Percentiles rank a stretch among this genome's conserved stretches.
Evolutionary conservation across 1,284 basidiomycete species (phyloP).

Genomic region (Trametes versicolor): DNA sequence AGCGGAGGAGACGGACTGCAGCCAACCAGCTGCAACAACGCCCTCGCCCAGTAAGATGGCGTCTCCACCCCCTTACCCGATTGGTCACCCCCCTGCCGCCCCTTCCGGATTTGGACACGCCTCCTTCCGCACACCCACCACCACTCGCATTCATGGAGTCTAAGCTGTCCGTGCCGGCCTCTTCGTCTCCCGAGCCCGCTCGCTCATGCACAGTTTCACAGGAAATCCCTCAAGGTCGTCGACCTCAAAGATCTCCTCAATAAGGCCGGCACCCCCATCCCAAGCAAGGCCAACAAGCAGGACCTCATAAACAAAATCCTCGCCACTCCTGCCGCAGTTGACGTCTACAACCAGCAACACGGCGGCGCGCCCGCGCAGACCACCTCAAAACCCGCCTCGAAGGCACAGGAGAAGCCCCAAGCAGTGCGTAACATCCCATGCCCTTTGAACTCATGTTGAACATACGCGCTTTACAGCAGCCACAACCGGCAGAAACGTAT

Average conservation of each 20-base stretch:
- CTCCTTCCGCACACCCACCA: conserved; percentile 20
- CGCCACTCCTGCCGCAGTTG: conserved; percentile 59
- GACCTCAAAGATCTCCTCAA: conserved; percentile 73
- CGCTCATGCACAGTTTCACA: conserved; percentile 35
- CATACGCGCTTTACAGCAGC: conserved; percentile 38
- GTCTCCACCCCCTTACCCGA: conserved; percentile 28
- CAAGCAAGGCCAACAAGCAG: conserved; percentile 68
- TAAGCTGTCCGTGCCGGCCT: conserved; percentile 50
- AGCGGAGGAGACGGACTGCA: conserved; percentile 19
- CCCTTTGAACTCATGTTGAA: conserved; percentile 12
- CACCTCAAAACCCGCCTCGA: conserved; percentile 22
- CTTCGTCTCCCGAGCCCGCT: conserved; percentile 1
- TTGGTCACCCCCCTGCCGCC: conserved; percentile 32
- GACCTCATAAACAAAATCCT: conserved; percentile 73
- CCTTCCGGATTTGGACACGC: conserved; percentile 33
- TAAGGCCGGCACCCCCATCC: conserved; percentile 56
- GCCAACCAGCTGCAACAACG: conserved; percentile 36
- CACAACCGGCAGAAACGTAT: conserved; percentile 60
- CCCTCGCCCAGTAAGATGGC: conserved; percentile 34
- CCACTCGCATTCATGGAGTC: conserved; percentile 54
- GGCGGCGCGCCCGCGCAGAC: conserved; percentile 22
- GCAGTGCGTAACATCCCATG: conserved; percentile 34
- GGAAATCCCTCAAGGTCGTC: conserved; percentile 74
- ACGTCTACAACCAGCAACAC: conserved; percentile 53
- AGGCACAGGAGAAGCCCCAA: conserved; percentile 29